These are phyloP conservation scores for Trypanosoma vivax DNA, from an alignment of 208 protist species.

Conservation along the genomic window DNA sequence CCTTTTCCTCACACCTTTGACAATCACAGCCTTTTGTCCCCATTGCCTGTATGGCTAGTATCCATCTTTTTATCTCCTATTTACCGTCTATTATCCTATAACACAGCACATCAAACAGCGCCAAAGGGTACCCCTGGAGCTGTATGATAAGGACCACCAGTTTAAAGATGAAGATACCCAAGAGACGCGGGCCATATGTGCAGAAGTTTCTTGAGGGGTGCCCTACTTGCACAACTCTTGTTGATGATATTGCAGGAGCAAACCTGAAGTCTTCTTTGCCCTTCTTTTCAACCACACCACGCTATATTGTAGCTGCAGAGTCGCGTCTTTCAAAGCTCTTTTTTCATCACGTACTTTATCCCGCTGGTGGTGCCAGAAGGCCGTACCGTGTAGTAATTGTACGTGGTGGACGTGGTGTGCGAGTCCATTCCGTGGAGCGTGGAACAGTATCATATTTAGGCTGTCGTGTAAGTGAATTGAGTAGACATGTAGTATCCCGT, in stretches of 20 bases:
- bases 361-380: slow-evolving; percentile 47
- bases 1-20: too few relatives aligned
- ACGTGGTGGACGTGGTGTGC: slow-evolving; percentile 44
- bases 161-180: slow-evolving; percentile 20
- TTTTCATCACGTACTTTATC: slow-evolving; percentile 80
- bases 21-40: too few relatives aligned
- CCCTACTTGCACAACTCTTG: slow-evolving; percentile 36
- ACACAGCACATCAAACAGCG: too few relatives aligned
- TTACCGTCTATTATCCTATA: too few relatives aligned
- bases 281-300: slow-evolving; percentile 59
- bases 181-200: slow-evolving; percentile 29
- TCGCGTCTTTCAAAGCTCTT: slow-evolving; percentile 62
- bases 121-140: too few relatives aligned
- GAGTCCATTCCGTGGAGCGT: background rate
- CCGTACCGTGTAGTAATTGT: slow-evolving; percentile 70
- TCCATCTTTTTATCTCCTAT: too few relatives aligned
- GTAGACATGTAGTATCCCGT: background rate
- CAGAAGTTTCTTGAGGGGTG: slow-evolving; percentile 75
- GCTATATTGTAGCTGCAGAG: slow-evolving; percentile 57
- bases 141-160: slow-evolving; percentile 14
- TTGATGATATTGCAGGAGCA: slow-evolving; percentile 76
- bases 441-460: background rate
- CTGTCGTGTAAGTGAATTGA: background rate
- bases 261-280: slow-evolving; percentile 37
- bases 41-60: too few relatives aligned